These are phyloP conservation scores for Gossypium australe DNA, from an alignment of 345 rosid genomes.

Conservation along the genomic window DNA sequence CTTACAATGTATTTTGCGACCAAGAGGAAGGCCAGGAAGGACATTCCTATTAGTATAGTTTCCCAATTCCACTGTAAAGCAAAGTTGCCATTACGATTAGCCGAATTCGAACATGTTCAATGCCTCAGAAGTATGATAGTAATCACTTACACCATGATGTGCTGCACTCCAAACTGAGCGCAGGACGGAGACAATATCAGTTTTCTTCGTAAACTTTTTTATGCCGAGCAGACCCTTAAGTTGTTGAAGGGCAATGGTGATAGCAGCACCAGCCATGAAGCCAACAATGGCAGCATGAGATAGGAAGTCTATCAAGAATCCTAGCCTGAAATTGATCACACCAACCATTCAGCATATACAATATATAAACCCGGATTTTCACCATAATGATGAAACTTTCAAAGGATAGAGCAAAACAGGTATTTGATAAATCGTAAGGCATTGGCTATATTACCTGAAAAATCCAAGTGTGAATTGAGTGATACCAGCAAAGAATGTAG, in stretches of 20 bases:
- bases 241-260: slow-evolving; percentile 87
- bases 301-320: slow-evolving; percentile 86
- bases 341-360: not conserved
- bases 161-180: slow-evolving; percentile 25
- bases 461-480: too few relatives aligned
- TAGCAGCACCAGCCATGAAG: slow-evolving; percentile 95
- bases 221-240: slow-evolving; percentile 90
- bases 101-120: slow-evolving; percentile 2
- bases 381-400: too few relatives aligned
- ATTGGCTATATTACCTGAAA: too few relatives aligned
- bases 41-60: slow-evolving; percentile 68
- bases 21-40: slow-evolving; percentile 71
- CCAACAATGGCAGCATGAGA: slow-evolving; percentile 95
- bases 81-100: slow-evolving; percentile 1
- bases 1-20: slow-evolving; percentile 66
- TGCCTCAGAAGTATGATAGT: not conserved
- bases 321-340: slow-evolving; percentile 43
- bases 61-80: slow-evolving; percentile 93
- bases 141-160: slow-evolving; percentile 27
- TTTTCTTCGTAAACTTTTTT: slow-evolving; percentile 54
- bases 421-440: too few relatives aligned
- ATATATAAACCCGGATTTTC: not conserved
- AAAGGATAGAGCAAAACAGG: not conserved
- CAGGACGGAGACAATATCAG: slow-evolving; percentile 43
- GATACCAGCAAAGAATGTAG: too few relatives aligned